These are phyloP conservation scores for Scheffersomyces stambukii DNA, from an alignment of 1,139 yeast species.

Conservation along the genomic window DNA sequence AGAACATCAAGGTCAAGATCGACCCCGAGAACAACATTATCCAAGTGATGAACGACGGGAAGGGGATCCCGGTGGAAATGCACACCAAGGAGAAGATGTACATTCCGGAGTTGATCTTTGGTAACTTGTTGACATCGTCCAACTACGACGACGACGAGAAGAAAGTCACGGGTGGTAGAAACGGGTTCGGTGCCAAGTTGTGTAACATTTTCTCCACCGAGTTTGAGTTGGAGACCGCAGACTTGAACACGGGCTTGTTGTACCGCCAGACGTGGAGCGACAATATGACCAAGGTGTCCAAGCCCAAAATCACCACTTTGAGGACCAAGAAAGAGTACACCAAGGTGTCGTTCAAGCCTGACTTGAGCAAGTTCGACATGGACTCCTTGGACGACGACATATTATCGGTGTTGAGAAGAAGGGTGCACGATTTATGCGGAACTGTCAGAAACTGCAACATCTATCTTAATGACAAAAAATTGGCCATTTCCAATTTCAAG, in stretches of 20 bases:
- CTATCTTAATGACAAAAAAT: conserved; percentile 67
- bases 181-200: conserved; percentile 94
- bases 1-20: conserved; percentile 72
- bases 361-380: conserved; percentile 82
- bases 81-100: conserved; percentile 89
- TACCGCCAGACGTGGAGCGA: conserved; percentile 83
- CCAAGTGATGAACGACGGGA: conserved; percentile 87
- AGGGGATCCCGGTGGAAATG: conserved; percentile 92
- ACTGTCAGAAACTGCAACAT: conserved; percentile 85
- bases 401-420: conserved; percentile 79
- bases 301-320: conserved; percentile 65
- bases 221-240: conserved; percentile 88
- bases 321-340: conserved; percentile 75
- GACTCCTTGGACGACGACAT: conserved; percentile 74
- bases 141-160: conserved; percentile 94
- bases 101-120: conserved; percentile 95
- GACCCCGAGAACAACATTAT: conserved; percentile 72
- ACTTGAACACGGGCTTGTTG: conserved; percentile 53
- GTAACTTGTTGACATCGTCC: conserved; percentile 89
- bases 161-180: conserved; percentile 98
- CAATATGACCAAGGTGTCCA: conserved; percentile 77
- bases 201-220: conserved; percentile 89
- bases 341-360: conserved; percentile 86
- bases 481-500: conserved; percentile 73
- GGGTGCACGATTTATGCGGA: conserved; percentile 95